Evolutionary conservation across 1,284 basidiomycete species (phyloP).

Genomic region (Sanghuangporus sanghuang): DNA sequence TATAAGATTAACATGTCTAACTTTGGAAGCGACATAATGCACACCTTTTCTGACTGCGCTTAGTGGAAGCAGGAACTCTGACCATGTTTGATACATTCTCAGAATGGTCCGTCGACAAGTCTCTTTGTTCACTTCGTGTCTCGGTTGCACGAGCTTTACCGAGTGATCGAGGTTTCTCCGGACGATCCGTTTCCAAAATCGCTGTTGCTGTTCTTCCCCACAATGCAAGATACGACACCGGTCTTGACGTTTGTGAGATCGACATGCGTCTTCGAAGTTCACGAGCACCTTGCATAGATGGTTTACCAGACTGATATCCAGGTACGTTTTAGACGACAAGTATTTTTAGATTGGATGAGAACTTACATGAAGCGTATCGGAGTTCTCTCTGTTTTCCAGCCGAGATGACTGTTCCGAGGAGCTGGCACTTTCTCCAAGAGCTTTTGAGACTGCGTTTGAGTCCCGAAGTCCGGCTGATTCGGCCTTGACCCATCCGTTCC

Average conservation of each 20-base stretch:
- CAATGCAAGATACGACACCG: background rate
- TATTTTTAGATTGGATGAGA: background rate
- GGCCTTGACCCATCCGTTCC: background rate
- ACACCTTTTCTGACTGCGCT: background rate
- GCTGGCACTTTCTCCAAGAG: background rate
- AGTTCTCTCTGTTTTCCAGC: too few relatives aligned
- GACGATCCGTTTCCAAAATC: background rate
- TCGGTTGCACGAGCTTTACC: background rate
- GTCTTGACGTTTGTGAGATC: background rate
- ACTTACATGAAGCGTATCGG: background rate
- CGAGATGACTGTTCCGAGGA: too few relatives aligned
- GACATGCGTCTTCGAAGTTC: background rate
- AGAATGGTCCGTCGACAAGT: background rate
- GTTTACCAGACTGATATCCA: background rate
- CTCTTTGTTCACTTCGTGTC: background rate
- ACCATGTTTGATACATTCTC: too few relatives aligned
- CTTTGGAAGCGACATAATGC: background rate
- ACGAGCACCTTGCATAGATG: background rate
- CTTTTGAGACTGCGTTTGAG: background rate
- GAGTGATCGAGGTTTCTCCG: background rate
- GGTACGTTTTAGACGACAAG: background rate
- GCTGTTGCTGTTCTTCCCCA: background rate
- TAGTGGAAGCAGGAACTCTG: background rate
- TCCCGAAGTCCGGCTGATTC: background rate
- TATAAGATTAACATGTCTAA: background rate